Percentiles rank a stretch among this genome's conserved stretches.
Evolutionary conservation across 2,329 filamentous ascomycete species (phyloP).

Genomic region (Emydomyces testavorans): DNA sequence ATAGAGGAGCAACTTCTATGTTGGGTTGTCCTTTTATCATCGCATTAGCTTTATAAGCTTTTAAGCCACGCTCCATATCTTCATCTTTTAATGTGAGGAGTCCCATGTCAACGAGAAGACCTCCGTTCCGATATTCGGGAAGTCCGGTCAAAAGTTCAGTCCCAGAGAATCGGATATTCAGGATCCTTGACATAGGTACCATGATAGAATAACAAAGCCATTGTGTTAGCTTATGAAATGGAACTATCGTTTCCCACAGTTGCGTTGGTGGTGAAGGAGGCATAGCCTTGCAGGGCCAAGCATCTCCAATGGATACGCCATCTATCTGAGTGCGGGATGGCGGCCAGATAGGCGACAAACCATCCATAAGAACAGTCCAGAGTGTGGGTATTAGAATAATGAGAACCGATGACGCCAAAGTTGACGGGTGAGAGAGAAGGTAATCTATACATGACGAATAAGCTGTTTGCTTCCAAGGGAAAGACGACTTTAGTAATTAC

Average conservation of each 20-base stretch:
- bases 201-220: slow-evolving; percentile 92
- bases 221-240: slow-evolving; percentile 89
- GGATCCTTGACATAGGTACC: slow-evolving; percentile 73
- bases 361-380: slow-evolving; percentile 83
- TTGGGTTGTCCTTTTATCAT: slow-evolving; percentile 59
- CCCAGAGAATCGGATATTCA: slow-evolving; percentile 70
- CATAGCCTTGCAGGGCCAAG: slow-evolving; percentile 82
- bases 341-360: slow-evolving; percentile 80
- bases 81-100: slow-evolving; percentile 62
- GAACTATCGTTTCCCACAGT: slow-evolving; percentile 70
- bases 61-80: slow-evolving; percentile 59
- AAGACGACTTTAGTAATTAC: slow-evolving; percentile 21
- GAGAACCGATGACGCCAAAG: slow-evolving; percentile 75
- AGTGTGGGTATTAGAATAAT: slow-evolving; percentile 78
- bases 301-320: slow-evolving; percentile 77
- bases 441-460: slow-evolving; percentile 51
- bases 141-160: slow-evolving; percentile 74
- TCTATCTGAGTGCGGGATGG: slow-evolving; percentile 74
- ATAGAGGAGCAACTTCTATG: slow-evolving; percentile 62
- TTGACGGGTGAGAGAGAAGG: slow-evolving; percentile 81
- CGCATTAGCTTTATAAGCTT: slow-evolving; percentile 58
- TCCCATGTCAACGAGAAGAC: slow-evolving; percentile 73
- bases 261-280: slow-evolving; percentile 53
- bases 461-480: background rate
- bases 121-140: slow-evolving; percentile 86